A percentile compares a stretch with the other conserved stretches of the same genome.
These are phyloP conservation scores for Asterophora lycoperdoides DNA, from an alignment of 768 basidiomycete genomes.

Conservation along the genomic window DNA sequence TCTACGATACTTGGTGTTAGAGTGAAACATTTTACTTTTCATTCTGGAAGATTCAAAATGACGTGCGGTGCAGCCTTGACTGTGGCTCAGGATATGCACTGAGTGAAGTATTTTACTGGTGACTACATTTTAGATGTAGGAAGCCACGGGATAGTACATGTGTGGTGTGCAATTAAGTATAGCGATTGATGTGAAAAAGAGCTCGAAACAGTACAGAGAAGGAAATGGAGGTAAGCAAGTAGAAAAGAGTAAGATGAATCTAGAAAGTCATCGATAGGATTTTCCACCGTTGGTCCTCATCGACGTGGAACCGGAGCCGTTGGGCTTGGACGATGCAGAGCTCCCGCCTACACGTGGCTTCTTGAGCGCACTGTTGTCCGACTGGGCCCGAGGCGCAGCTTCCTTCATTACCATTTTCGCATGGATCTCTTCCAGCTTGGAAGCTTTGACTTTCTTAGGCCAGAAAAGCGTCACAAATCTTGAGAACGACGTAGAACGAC, in stretches of 20 bases:
- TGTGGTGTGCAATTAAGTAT: conserved; percentile 10
- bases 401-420: conserved; percentile 95
- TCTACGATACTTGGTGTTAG: too few relatives aligned
- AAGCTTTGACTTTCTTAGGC: conserved; percentile 95
- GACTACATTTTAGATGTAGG: background rate
- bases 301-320: conserved; percentile 44
- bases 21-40: too few relatives aligned
- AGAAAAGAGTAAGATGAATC: conserved; percentile 7
- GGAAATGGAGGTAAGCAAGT: conserved; percentile 1
- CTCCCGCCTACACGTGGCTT: conserved; percentile 53
- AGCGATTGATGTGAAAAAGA: conserved; percentile 19
- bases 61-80: too few relatives aligned
- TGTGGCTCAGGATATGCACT: too few relatives aligned
- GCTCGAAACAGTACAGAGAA: conserved; percentile 18
- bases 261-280: conserved; percentile 44
- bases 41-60: too few relatives aligned
- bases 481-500: conserved; percentile 2
- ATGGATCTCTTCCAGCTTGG: conserved; percentile 91
- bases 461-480: conserved; percentile 96
- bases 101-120: background rate
- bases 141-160: conserved; percentile 4
- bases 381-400: conserved; percentile 55
- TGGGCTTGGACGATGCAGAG: conserved; percentile 43
- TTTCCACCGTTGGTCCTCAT: conserved; percentile 54
- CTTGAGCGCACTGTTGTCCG: conserved; percentile 48